Base-by-base conservation (phyloP, 1,284 basidiomycete species). In the Microstroma glucosiphilum region DNA sequence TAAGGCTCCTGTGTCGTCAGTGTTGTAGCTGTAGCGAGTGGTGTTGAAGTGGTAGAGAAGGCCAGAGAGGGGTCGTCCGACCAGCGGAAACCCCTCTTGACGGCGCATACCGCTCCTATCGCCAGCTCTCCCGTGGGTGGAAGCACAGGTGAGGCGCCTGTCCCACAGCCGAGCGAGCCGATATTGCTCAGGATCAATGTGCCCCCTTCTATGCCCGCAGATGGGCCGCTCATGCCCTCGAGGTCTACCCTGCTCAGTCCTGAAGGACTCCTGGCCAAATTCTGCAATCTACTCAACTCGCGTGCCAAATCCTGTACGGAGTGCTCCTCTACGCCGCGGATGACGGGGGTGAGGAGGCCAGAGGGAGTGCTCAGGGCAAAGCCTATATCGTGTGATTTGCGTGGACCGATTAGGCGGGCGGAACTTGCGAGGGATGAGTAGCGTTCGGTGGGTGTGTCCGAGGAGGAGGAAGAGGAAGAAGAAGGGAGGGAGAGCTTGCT, bases 111-210 rank as follows among this genome's bases (percentile, higher is more conserved):
- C 0, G 91, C 92, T 0, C 91, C 91, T 67, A 96, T 96, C 1
- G 90, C 91, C 0, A 96, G 84, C 0, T 92, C 91, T 0, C 91
- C 91, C 0, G 91, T 91, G 0, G 89, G 89, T 0, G 94, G 88
- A 0, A 96, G 82, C 43, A 94, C 86, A 3, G 74, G 74, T 37
- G 69, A 65, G 1, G 69, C 51, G 3, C 51, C 51, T 15, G 26
- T 15, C n/a, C 72, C 72, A 2, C 71, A 70, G 11, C 72, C 74
- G 0, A 76, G 65, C 1, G 72, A 61, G 15, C 74, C 74, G 6
- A 76, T 68, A 68, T 93, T 93, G 43, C 87, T 89, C n/a, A 96
- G 85, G 1, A 89, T 92, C 43, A 96, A 78, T 21, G 91, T 92
- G 86, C 54, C 54, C 21, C 60, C 41, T 82, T 62, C 83, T 9